phyloP scores from a whole-genome alignment of 805 yeast species.

The Saccharomyces eubayanus region DNA sequence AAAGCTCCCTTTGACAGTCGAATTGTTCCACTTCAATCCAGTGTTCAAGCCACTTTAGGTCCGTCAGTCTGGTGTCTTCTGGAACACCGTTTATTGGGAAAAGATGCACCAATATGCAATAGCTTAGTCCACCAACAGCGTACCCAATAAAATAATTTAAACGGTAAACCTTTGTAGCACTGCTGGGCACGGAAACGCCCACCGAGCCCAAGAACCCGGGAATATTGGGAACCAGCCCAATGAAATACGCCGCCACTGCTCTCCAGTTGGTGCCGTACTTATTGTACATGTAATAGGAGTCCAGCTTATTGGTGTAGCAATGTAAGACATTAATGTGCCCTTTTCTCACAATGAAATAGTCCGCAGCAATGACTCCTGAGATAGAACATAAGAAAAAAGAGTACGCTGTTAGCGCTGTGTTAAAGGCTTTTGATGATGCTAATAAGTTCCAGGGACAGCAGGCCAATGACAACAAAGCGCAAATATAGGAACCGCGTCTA shows the following conservation, averaged over 20 bases:
- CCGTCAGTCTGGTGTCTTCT: slow-evolving; percentile 30
- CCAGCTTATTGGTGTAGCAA: slow-evolving; percentile 44
- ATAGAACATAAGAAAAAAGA: slow-evolving; percentile 76
- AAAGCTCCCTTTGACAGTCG: slow-evolving; percentile 30
- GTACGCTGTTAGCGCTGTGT: slow-evolving; percentile 73
- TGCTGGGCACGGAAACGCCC: slow-evolving; percentile 66
- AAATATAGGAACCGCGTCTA: slow-evolving; percentile 71
- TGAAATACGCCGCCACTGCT: slow-evolving; percentile 69
- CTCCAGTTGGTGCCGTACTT: slow-evolving; percentile 71
- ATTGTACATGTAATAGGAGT: slow-evolving; percentile 50
- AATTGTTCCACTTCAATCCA: slow-evolving; percentile 58
- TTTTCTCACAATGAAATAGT: slow-evolving; percentile 64
- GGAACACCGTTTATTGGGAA: slow-evolving; percentile 49
- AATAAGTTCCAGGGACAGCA: slow-evolving; percentile 81
- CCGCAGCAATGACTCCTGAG: slow-evolving; percentile 66
- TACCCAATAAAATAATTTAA: slow-evolving; percentile 76
- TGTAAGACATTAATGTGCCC: slow-evolving; percentile 60
- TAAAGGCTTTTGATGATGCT: slow-evolving; percentile 60
- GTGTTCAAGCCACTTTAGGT: slow-evolving; percentile 50
- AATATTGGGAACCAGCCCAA: slow-evolving; percentile 76
- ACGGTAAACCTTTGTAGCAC: slow-evolving; percentile 66
- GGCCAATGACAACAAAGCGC: slow-evolving; percentile 61
- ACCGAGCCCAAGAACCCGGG: slow-evolving; percentile 84
- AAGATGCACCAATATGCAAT: slow-evolving; percentile 42
- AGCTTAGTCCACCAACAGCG: slow-evolving; percentile 45